Base-by-base conservation (phyloP, 2,329 filamentous ascomycete genomes). In the Exophiala spinifera region DNA sequence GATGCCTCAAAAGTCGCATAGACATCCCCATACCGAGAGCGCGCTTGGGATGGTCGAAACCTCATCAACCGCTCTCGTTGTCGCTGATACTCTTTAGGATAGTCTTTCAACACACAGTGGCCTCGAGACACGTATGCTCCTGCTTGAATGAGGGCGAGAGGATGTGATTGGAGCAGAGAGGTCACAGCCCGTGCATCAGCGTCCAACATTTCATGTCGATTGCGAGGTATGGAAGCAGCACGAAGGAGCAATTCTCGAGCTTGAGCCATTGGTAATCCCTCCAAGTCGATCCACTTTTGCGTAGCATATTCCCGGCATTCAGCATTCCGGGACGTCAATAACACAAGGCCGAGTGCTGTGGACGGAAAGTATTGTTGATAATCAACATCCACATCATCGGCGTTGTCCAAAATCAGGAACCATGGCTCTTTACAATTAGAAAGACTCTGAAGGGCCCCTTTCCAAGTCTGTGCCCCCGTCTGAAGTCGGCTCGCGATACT, bases 1-100 rank as follows among this genome's bases (percentile, higher is more conserved):
- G 70, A 72, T 6, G 65, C 67, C 53, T 73, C 68, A 48, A 72
- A 72, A 1, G 67, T 72, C 2, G 67, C 62, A 43, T 71, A 72
- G 3, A 74, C 66, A 57, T 70, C 56, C 4, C 60, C 21, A 61
- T 74, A 70, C 15, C 66, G 64, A 23, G 70, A 71, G 20, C 53
- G 51, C 4, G 61, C 65, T 49, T 70, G 68, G 5, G 44, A 48
- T 6, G 62, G 59, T 20, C 61, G 53, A 48, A 62, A 66, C 37
- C 61, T 51, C 11, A 72, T 63, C 2, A 72, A 61, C n/a, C 62
- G 63, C 23, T 60, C 51, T 25, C 65, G 57, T 25, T 68, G 61
- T 31, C 47, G 46, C 36, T 55, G 25, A 34, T 60, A 70, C 4
- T 56, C 56, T 8, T 44, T 28, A 1, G 62, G 60, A 53, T 69